Evolutionary conservation across 2,329 filamentous ascomycete species (phyloP).

Genomic region (Dryadomyces quercivorus): DNA sequence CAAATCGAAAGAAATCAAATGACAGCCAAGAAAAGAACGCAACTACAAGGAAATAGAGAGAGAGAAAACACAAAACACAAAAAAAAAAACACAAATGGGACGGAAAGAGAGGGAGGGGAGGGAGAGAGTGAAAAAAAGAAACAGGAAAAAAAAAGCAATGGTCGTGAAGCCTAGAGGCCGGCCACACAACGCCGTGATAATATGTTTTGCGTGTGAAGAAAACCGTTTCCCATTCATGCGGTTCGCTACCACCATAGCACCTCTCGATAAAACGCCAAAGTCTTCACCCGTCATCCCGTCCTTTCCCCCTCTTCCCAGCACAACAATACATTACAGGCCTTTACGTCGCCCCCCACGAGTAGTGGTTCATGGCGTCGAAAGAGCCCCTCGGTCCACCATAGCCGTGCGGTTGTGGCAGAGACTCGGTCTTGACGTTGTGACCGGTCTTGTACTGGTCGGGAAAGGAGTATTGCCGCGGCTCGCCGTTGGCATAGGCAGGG

Average conservation of each 20-base stretch:
- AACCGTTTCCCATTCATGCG: neutral
- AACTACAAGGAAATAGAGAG: neutral
- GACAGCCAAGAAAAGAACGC: constrained; percentile 2
- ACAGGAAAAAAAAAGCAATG: neutral
- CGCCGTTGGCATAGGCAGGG: constrained; percentile 33
- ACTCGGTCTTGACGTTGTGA: constrained; percentile 20
- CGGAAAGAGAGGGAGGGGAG: neutral
- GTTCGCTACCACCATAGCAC: neutral
- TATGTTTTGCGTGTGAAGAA: neutral
- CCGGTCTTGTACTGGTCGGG: constrained; percentile 35
- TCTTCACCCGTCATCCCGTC: neutral
- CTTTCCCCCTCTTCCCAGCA: neutral
- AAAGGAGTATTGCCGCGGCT: constrained; percentile 34
- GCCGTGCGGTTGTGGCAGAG: constrained; percentile 25
- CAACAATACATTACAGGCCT: no score
- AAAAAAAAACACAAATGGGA: neutral
- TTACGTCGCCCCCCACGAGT: constrained; percentile 41
- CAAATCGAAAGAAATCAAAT: neutral
- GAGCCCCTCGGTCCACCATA: constrained; percentile 30
- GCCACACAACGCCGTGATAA: neutral
- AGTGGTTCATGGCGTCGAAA: constrained; percentile 39
- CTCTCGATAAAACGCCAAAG: neutral
- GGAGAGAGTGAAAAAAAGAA: neutral
- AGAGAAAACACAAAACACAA: neutral
- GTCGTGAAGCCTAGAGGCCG: neutral